Conservation (phyloP, 2,329 filamentous ascomycete species). For the Trichoderma brevicompactum region DNA sequence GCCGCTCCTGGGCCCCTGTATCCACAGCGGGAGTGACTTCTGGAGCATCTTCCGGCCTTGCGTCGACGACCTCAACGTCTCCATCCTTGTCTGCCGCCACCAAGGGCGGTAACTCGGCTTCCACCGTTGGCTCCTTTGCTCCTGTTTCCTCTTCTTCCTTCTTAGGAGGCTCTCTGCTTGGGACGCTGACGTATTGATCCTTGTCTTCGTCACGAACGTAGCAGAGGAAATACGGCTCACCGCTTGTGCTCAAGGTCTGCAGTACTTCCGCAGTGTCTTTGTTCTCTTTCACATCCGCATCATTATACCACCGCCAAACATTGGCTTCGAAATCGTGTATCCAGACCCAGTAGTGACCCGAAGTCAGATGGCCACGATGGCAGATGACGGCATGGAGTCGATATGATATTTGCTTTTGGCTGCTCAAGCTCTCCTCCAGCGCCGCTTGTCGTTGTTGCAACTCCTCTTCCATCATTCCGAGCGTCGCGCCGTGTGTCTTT, state of each 20-base stretch:
- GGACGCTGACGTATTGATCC: slow-evolving; percentile 55
- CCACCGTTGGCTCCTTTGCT: neutral
- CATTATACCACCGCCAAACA: slow-evolving; percentile 94
- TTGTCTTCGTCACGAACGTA: slow-evolving; percentile 75
- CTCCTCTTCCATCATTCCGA: slow-evolving; percentile 54
- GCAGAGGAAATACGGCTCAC: slow-evolving; percentile 82
- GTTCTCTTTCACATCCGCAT: slow-evolving; percentile 74
- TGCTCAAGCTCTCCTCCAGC: slow-evolving; percentile 44
- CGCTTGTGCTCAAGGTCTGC: slow-evolving; percentile 65
- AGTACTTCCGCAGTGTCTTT: slow-evolving; percentile 71
- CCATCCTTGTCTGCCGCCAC: slow-evolving; percentile 36
- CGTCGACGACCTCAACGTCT: slow-evolving; percentile 32
- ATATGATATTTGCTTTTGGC: slow-evolving; percentile 71
- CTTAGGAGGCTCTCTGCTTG: slow-evolving; percentile 43
- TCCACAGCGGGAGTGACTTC: slow-evolving; percentile 4
- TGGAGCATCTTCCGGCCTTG: neutral
- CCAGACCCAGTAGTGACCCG: slow-evolving; percentile 96
- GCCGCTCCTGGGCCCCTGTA: neutral
- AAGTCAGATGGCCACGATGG: slow-evolving; percentile 73
- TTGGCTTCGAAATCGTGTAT: slow-evolving; percentile 84
- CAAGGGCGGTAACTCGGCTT: neutral
- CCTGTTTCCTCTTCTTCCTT: neutral
- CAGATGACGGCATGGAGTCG: slow-evolving; percentile 91
- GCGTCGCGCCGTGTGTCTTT: slow-evolving; percentile 38
- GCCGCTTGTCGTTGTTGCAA: slow-evolving; percentile 38